A percentile compares a stretch with the other conserved stretches of the same genome.
phyloP scores from a whole-genome alignment of 768 basidiomycete genomes.

The Boletus subparvulus region DNA sequence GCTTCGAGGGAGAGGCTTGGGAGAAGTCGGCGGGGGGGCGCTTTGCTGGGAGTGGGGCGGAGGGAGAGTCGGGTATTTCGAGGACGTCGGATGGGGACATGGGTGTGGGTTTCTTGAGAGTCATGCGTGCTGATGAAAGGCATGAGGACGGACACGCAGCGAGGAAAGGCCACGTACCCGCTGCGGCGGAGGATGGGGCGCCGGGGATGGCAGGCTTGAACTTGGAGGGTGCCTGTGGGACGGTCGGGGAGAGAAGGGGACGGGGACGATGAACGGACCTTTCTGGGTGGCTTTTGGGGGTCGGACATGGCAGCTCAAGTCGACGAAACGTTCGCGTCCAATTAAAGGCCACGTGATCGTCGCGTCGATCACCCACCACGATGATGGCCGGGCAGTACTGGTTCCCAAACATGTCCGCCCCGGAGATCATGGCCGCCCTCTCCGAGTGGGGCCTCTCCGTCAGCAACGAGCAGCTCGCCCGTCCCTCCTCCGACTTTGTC shows the following conservation, averaged over 20 bases:
- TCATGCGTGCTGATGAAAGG: conserved; percentile 24
- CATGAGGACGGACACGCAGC: conserved; percentile 7
- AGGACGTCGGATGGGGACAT: conserved; percentile 16
- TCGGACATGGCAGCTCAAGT: conserved; percentile 7
- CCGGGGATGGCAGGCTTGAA: conserved; percentile 45
- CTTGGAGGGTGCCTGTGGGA: conserved; percentile 32
- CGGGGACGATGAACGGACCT: not conserved
- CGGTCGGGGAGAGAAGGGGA: not conserved
- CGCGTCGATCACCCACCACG: conserved; percentile 12
- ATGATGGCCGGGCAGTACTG: conserved; percentile 41
- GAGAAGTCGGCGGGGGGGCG: conserved; percentile 26
- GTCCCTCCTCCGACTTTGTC: conserved; percentile 71
- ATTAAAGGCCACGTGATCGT: conserved; percentile 27
- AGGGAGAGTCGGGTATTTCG: conserved; percentile 17
- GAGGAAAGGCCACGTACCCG: conserved; percentile 1
- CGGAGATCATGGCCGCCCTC: conserved; percentile 65
- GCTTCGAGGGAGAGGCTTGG: conserved; percentile 27
- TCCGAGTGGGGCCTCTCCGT: conserved; percentile 68
- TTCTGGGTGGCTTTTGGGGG: not conserved
- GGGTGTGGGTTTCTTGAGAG: conserved; percentile 31
- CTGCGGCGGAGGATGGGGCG: conserved; percentile 3
- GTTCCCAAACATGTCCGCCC: conserved; percentile 65
- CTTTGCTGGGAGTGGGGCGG: conserved; percentile 25
- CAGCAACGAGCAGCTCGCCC: conserved; percentile 63
- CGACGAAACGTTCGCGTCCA: conserved; percentile 14